These are phyloP conservation scores for Citropsis articulata DNA, from an alignment of 345 rosid genomes.

Conservation along the genomic window DNA sequence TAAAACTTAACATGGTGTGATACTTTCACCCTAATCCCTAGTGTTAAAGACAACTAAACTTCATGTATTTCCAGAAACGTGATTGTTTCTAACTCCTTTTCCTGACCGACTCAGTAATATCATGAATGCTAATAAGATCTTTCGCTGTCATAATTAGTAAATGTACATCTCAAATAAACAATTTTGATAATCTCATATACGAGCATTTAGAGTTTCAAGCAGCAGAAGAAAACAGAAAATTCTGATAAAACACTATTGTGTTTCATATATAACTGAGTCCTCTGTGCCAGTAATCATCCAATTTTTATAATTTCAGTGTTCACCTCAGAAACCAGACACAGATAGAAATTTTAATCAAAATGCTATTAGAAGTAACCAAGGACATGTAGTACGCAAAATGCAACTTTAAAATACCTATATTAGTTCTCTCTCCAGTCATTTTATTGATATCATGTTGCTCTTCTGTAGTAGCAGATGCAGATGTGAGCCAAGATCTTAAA, in stretches of 20 bases:
- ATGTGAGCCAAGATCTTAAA: slow-evolving; percentile 71
- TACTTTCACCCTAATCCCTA: background rate
- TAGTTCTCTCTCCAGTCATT: slow-evolving; percentile 24
- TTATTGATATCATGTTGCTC: slow-evolving; percentile 22
- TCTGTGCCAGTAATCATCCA: background rate
- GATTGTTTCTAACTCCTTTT: background rate
- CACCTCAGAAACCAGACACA: background rate
- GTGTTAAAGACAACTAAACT: background rate
- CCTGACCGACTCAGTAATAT: background rate
- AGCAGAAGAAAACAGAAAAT: background rate
- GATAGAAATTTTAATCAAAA: background rate
- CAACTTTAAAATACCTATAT: slow-evolving; percentile 37
- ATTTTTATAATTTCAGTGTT: background rate
- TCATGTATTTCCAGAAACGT: background rate
- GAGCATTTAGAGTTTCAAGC: background rate
- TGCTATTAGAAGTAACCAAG: background rate
- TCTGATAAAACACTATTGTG: background rate
- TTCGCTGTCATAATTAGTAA: background rate
- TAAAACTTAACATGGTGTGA: background rate
- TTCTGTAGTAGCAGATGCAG: slow-evolving; percentile 43
- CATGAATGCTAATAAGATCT: background rate
- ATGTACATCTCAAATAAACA: slow-evolving; percentile 1
- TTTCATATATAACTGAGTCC: background rate
- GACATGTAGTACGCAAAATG: background rate
- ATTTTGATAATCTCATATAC: background rate